Conservation (phyloP, 2,329 filamentous ascomycete genomes). For the Didymella segeticola region DNA sequence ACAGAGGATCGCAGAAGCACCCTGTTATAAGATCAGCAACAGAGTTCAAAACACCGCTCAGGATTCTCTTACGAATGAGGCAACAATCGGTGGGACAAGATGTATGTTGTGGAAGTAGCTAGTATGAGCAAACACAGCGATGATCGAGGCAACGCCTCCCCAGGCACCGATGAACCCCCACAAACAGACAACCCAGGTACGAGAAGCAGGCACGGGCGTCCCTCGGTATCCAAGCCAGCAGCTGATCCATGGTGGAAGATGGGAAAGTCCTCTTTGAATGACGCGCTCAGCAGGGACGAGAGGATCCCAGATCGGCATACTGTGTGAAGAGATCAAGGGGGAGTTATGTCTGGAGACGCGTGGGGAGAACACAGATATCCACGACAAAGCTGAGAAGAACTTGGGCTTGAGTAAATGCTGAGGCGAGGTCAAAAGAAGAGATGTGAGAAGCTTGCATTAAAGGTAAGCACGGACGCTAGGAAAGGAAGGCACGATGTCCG, state of each 20-base stretch:
- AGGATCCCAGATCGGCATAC: slow-evolving; percentile 34
- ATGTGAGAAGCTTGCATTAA: slow-evolving; percentile 18
- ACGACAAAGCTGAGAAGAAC: background rate
- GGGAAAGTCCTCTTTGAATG: slow-evolving; percentile 37
- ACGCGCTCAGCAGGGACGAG: slow-evolving; percentile 36
- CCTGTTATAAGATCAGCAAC: slow-evolving; percentile 34
- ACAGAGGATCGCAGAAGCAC: slow-evolving; percentile 55
- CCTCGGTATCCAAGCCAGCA: slow-evolving; percentile 64
- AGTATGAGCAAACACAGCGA: slow-evolving; percentile 50
- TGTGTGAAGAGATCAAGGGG: background rate
- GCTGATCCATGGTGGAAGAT: slow-evolving; percentile 70
- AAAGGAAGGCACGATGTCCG: slow-evolving; percentile 22
- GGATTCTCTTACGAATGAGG: slow-evolving; percentile 44
- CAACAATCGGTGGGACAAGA: slow-evolving; percentile 52
- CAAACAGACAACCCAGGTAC: slow-evolving; percentile 45
- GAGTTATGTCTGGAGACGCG: background rate
- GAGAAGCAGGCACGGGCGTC: slow-evolving; percentile 34
- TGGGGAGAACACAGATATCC: background rate
- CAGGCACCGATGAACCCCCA: slow-evolving; percentile 55
- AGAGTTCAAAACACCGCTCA: background rate
- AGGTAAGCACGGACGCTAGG: slow-evolving; percentile 22
- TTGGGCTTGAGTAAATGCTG: background rate
- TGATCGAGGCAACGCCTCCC: slow-evolving; percentile 50
- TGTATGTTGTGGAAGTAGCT: slow-evolving; percentile 46
- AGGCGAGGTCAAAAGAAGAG: slow-evolving; percentile 12